Percentiles rank a stretch among this genome's conserved stretches.
These are phyloP conservation scores for Trichomonascaceae sp. DNA, from an alignment of 1,139 yeast species.

Conservation along the genomic window DNA sequence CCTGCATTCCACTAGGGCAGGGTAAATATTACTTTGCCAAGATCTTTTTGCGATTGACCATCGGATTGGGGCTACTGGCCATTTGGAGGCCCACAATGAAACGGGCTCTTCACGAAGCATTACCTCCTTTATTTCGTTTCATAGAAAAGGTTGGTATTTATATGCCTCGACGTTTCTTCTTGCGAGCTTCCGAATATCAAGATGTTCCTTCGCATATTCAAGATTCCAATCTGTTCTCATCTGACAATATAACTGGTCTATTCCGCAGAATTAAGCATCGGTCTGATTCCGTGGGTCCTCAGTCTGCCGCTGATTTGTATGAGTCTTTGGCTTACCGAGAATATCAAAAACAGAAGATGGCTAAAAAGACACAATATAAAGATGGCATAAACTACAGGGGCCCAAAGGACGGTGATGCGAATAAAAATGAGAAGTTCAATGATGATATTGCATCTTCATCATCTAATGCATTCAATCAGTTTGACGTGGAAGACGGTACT, in stretches of 20 bases:
- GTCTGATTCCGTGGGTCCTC: constrained; percentile 40
- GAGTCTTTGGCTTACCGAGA: constrained; percentile 36
- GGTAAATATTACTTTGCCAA: constrained; percentile 40
- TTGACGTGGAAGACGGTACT: constrained; percentile 4
- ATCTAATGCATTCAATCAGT: constrained; percentile 4
- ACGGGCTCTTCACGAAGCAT: constrained; percentile 46
- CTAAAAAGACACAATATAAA: constrained; percentile 8
- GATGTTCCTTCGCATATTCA: constrained; percentile 29
- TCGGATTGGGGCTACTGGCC: constrained; percentile 58
- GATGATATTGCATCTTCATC: constrained; percentile 5
- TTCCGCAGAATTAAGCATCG: constrained; percentile 29
- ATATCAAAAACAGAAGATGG: constrained; percentile 23
- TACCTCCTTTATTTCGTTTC: constrained; percentile 37
- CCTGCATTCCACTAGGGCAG: constrained; percentile 37
- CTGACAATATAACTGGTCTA: constrained; percentile 28
- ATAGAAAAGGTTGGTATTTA: constrained; percentile 33
- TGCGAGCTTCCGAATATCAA: constrained; percentile 35
- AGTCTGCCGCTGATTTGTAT: constrained; percentile 38
- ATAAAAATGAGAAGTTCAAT: neutral
- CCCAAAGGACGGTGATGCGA: neutral
- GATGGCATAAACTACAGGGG: constrained; percentile 11
- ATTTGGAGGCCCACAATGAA: constrained; percentile 67
- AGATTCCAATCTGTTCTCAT: constrained; percentile 31
- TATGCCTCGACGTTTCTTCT: constrained; percentile 36
- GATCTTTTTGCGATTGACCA: constrained; percentile 40